Evolutionary conservation across 2,329 filamentous ascomycete species (phyloP).

Genomic region (Albophoma yamanashiensis): DNA sequence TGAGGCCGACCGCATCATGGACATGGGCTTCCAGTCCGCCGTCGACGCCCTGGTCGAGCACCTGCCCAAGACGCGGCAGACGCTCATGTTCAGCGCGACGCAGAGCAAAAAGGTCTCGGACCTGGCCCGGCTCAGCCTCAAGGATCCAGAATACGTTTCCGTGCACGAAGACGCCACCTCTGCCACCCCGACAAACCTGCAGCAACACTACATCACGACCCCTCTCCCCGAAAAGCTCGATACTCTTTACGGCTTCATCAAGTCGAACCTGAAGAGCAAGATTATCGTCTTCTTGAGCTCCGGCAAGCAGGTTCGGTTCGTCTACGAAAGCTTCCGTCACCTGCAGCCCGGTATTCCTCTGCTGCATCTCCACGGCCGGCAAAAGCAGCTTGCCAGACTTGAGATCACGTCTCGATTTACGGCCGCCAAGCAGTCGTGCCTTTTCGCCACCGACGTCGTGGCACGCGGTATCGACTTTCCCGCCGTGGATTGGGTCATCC

Average conservation of each 20-base stretch:
- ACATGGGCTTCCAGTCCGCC: conserved; percentile 88
- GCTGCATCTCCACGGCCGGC: conserved; percentile 84
- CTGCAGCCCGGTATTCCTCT: conserved; percentile 90
- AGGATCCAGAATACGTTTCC: conserved; percentile 88
- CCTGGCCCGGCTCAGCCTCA: conserved; percentile 75
- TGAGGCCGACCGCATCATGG: conserved; percentile 92
- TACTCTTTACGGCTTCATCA: conserved; percentile 85
- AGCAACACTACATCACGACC: conserved; percentile 85
- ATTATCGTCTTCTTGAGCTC: conserved; percentile 93
- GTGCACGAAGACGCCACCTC: conserved; percentile 74
- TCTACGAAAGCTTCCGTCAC: conserved; percentile 86
- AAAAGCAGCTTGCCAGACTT: conserved; percentile 81
- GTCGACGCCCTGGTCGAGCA: conserved; percentile 92
- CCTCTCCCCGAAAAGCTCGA: conserved; percentile 83
- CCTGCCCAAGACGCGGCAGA: conserved; percentile 76
- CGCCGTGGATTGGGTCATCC: conserved; percentile 97
- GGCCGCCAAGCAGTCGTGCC: conserved; percentile 68
- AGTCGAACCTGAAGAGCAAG: conserved; percentile 83
- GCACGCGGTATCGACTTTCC: conserved; percentile 93
- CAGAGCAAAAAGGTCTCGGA: conserved; percentile 93
- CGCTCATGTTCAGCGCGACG: conserved; percentile 89
- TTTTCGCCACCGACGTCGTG: conserved; percentile 93
- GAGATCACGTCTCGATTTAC: conserved; percentile 83
- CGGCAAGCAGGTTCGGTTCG: conserved; percentile 92
- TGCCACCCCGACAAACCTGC: conserved; percentile 73